phyloP scores from a whole-genome alignment of 2,329 filamentous ascomycete genomes.

The Alternaria viburni region DNA sequence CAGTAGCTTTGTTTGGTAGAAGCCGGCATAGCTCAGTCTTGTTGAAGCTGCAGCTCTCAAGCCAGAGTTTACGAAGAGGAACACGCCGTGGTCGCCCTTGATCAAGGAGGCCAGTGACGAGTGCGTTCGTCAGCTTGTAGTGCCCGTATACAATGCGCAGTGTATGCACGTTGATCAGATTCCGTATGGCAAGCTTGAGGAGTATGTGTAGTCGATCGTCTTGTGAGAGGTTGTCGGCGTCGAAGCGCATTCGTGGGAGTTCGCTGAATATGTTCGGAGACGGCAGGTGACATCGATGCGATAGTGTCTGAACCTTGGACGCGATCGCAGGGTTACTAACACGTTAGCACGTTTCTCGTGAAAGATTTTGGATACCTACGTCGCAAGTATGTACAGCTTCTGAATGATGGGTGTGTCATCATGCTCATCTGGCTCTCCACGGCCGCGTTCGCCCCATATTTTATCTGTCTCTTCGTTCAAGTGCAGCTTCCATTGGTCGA shows the following conservation, averaged over 20 bases:
- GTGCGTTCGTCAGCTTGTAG: slow-evolving; percentile 47
- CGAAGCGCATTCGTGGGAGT: slow-evolving; percentile 50
- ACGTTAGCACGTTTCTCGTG: slow-evolving; percentile 10
- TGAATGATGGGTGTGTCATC: slow-evolving; percentile 53
- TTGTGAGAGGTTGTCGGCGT: slow-evolving; percentile 47
- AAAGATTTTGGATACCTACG: slow-evolving; percentile 27
- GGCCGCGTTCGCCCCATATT: slow-evolving; percentile 17
- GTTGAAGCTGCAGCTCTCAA: slow-evolving; percentile 52
- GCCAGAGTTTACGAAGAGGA: slow-evolving; percentile 52
- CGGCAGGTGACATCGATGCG: slow-evolving; percentile 55
- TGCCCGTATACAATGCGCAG: slow-evolving; percentile 55
- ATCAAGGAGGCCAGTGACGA: slow-evolving; percentile 52
- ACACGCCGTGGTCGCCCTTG: slow-evolving; percentile 29
- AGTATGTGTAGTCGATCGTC: slow-evolving; percentile 51
- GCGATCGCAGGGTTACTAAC: slow-evolving; percentile 50
- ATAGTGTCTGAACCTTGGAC: slow-evolving; percentile 51
- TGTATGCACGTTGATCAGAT: slow-evolving; percentile 53
- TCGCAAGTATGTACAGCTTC: slow-evolving; percentile 52
- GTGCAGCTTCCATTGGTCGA: slow-evolving; percentile 47
- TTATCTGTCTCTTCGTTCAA: slow-evolving; percentile 17
- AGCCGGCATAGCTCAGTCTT: slow-evolving; percentile 24
- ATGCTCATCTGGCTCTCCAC: slow-evolving; percentile 35
- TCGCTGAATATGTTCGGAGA: slow-evolving; percentile 54
- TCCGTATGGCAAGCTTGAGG: slow-evolving; percentile 45
- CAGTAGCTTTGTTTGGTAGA: slow-evolving; percentile 29